These are phyloP conservation scores for Sclerospora graminicola DNA, from an alignment of 352 stramenopile genomes.

Conservation along the genomic window DNA sequence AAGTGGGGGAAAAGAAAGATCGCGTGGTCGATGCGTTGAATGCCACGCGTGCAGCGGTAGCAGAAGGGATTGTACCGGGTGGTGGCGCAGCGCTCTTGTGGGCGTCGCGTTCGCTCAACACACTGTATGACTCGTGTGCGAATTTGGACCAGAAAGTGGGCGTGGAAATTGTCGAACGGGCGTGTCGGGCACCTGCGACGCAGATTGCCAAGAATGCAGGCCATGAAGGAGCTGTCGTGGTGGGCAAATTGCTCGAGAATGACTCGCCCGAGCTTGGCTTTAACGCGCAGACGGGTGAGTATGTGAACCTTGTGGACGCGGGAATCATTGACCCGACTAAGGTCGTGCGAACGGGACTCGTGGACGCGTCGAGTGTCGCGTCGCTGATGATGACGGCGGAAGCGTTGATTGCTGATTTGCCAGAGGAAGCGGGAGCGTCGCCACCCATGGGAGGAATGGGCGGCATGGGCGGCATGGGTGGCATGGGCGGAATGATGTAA, in stretches of 20 bases:
- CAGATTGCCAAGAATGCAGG: constrained; percentile 99
- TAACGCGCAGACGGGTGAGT: constrained; percentile 96
- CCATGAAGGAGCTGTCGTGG: constrained; percentile 96
- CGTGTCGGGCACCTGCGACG: constrained; percentile 90
- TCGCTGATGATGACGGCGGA: constrained; percentile 99
- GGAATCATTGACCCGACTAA: constrained; percentile 98
- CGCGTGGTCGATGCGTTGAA: constrained; percentile 99
- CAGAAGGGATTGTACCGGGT: constrained; percentile 98
- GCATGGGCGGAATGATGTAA: constrained; percentile 84
- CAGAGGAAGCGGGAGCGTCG: constrained; percentile 67
- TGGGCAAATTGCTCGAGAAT: constrained; percentile 97
- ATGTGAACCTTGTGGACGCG: constrained; percentile 96
- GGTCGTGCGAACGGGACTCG: constrained; percentile 97
- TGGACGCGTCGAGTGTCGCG: constrained; percentile 97
- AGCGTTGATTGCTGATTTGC: constrained; percentile 95
- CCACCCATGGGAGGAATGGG: constrained; percentile 76
- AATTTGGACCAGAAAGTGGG: constrained; percentile 99
- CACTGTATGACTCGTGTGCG: constrained; percentile 75
- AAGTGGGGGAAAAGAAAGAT: constrained; percentile 99
- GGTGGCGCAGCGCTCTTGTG: constrained; percentile 97
- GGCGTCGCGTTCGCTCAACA: constrained; percentile 88
- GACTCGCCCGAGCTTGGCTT: constrained; percentile 90
- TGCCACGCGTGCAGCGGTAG: constrained; percentile 96
- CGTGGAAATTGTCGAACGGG: constrained; percentile 94
- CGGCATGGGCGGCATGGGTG: constrained; percentile 73